Evolutionary conservation across 1,139 yeast species (phyloP).

Genomic region (Spencermartinsiella ligniputridi): DNA sequence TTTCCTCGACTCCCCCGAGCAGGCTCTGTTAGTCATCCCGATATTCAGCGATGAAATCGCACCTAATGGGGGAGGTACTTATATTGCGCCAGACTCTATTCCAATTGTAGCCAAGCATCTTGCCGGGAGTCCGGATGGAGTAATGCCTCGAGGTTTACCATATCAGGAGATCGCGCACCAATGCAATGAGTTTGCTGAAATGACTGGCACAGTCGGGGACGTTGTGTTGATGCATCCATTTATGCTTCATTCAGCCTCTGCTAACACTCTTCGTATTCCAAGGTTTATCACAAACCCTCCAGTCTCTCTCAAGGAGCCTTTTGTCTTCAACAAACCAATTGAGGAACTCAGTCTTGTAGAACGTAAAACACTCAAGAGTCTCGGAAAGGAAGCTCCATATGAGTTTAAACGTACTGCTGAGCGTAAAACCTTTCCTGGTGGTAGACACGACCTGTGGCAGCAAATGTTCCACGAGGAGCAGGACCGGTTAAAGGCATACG

Average conservation of each 20-base stretch:
- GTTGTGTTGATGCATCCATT: constrained; percentile 15
- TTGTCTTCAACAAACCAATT: constrained; percentile 9
- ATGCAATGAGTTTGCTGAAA: constrained; percentile 13
- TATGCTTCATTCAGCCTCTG: constrained; percentile 15
- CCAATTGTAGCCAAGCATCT: constrained; percentile 11
- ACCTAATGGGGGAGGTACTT: constrained; percentile 13
- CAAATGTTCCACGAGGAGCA: constrained; percentile 13
- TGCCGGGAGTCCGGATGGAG: constrained; percentile 13
- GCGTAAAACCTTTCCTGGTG: constrained; percentile 12
- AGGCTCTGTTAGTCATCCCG: constrained; percentile 14
- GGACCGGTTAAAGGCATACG: constrained; percentile 10
- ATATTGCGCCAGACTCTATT: constrained; percentile 12
- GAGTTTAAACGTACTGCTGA: constrained; percentile 7
- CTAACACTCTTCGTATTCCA: constrained; percentile 10
- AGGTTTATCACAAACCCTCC: constrained; percentile 16
- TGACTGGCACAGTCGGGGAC: constrained; percentile 13
- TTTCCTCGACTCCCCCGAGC: constrained; percentile 16
- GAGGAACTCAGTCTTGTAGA: constrained; percentile 12
- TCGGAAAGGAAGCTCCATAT: constrained; percentile 10
- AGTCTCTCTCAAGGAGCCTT: constrained; percentile 12
- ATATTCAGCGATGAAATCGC: constrained; percentile 14
- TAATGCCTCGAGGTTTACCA: constrained; percentile 9
- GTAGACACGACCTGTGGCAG: constrained; percentile 12
- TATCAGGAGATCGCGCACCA: constrained; percentile 5
- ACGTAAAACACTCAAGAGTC: constrained; percentile 9